Evolutionary conservation across 176 grass and related monocot species (phyloP).

Genomic region (Ensete glaucum): DNA sequence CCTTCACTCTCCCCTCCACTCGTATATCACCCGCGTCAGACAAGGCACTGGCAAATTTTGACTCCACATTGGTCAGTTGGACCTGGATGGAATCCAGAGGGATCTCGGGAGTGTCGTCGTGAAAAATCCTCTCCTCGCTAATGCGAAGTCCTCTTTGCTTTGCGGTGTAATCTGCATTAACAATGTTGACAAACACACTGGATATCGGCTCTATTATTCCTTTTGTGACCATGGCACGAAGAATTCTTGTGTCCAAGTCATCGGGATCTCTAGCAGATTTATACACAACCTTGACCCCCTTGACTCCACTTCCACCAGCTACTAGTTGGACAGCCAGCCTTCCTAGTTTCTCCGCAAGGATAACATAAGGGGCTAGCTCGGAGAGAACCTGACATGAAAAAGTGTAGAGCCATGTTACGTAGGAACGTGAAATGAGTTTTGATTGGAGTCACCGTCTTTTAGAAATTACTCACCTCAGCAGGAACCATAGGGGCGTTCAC

Average conservation of each 20-base stretch:
- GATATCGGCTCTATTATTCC: slow-evolving; percentile 5
- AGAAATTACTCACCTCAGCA: neutral
- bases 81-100: slow-evolving; percentile 7
- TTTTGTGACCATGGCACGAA: slow-evolving; percentile 11
- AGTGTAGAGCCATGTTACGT: neutral
- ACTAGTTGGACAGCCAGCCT: slow-evolving; percentile 6
- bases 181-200: slow-evolving; percentile 10
- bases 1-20: slow-evolving; percentile 8
- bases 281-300: slow-evolving; percentile 1
- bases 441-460: neutral
- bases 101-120: neutral
- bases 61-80: slow-evolving; percentile 4
- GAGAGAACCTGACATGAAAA: slow-evolving; percentile 5
- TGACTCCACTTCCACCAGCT: neutral
- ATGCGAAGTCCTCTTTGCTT: slow-evolving; percentile 17
- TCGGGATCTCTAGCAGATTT: slow-evolving; percentile 3
- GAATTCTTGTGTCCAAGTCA: slow-evolving; percentile 7
- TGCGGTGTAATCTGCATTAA: slow-evolving; percentile 11
- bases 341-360: slow-evolving; percentile 2
- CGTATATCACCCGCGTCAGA: neutral
- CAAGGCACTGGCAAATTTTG: slow-evolving; percentile 15
- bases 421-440: neutral
- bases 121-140: neutral
- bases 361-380: slow-evolving; percentile 2
- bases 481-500: slow-evolving; percentile 10